These are phyloP conservation scores for Eucalyptus coolabah DNA, from an alignment of 345 rosid species.

Conservation along the genomic window DNA sequence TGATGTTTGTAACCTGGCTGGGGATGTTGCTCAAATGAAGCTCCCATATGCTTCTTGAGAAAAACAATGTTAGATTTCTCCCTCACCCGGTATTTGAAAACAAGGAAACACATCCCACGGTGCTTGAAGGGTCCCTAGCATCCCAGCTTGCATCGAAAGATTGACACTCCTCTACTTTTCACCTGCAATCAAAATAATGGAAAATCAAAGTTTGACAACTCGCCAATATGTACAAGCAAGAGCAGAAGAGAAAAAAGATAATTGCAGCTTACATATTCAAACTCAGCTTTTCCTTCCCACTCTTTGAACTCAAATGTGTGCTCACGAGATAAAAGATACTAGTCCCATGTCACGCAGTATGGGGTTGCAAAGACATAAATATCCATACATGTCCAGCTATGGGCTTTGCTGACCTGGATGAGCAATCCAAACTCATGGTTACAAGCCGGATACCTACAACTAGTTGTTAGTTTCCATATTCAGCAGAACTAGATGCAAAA, in stretches of 20 bases:
- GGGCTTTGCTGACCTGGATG: slow-evolving; percentile 6
- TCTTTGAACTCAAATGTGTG: slow-evolving; percentile 66
- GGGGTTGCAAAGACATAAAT: slow-evolving; percentile 92
- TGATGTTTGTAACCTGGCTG: no score
- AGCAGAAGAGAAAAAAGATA: background rate
- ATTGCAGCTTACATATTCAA: slow-evolving; percentile 58
- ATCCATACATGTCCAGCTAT: slow-evolving; percentile 96
- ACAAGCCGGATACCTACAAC: background rate
- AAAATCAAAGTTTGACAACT: background rate
- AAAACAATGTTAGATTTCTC: no score
- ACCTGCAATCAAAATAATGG: slow-evolving; percentile 25
- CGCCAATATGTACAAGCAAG: background rate
- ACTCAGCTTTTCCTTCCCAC: slow-evolving; percentile 90
- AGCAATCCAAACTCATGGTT: background rate
- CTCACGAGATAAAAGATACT: slow-evolving; percentile 65
- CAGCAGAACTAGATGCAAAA: background rate
- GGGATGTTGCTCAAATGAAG: no score
- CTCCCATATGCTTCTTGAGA: no score
- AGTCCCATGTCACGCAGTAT: slow-evolving; percentile 88
- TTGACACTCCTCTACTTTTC: slow-evolving; percentile 69
- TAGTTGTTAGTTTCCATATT: background rate
- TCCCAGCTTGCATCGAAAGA: slow-evolving; percentile 94
- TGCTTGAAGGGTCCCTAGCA: slow-evolving; percentile 63
- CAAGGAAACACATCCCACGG: no score
- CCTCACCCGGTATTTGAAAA: no score